Percentiles rank a stretch among this genome's conserved stretches.
phyloP scores from a whole-genome alignment of 2,329 filamentous ascomycete genomes.

The Venturia nashicola region DNA sequence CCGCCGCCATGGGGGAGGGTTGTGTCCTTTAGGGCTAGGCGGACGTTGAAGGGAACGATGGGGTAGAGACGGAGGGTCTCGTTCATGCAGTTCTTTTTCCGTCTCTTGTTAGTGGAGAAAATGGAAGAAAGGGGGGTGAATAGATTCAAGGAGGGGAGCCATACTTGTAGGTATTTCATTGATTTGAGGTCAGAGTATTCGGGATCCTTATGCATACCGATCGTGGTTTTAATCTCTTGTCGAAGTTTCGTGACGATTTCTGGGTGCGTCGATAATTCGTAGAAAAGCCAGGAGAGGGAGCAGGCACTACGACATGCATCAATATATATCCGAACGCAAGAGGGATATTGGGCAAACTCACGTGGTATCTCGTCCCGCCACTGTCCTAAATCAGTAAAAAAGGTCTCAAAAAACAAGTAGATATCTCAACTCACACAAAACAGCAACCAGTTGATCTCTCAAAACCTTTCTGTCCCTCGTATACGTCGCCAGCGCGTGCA shows the following conservation, averaged over 20 bases:
- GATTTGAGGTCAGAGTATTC: slow-evolving; percentile 74
- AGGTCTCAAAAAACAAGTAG: no score
- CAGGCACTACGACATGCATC: slow-evolving; percentile 34
- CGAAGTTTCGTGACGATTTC: slow-evolving; percentile 56
- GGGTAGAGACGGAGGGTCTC: slow-evolving; percentile 36
- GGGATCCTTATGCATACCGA: slow-evolving; percentile 48
- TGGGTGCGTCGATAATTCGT: slow-evolving; percentile 66
- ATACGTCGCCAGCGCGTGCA: slow-evolving; percentile 72
- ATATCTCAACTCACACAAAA: slow-evolving; percentile 35
- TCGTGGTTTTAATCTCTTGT: slow-evolving; percentile 53
- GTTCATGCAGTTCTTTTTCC: slow-evolving; percentile 24
- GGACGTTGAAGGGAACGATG: slow-evolving; percentile 37
- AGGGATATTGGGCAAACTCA: background rate
- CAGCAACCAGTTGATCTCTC: slow-evolving; percentile 71
- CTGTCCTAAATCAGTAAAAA: slow-evolving; percentile 14
- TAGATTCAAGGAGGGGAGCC: background rate
- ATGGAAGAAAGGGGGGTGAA: background rate
- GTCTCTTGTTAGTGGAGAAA: background rate
- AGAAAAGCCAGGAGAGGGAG: slow-evolving; percentile 70
- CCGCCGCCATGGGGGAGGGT: slow-evolving; percentile 38
- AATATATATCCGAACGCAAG: background rate
- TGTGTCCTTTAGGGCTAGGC: slow-evolving; percentile 33
- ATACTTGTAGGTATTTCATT: slow-evolving; percentile 62
- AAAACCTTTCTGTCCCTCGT: slow-evolving; percentile 57
- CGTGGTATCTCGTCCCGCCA: slow-evolving; percentile 82